Evolutionary conservation across 2,329 filamentous ascomycete species (phyloP), one percentile per base, ranked within the genome.

Genomic region (Lizonia empirigonia): DNA sequence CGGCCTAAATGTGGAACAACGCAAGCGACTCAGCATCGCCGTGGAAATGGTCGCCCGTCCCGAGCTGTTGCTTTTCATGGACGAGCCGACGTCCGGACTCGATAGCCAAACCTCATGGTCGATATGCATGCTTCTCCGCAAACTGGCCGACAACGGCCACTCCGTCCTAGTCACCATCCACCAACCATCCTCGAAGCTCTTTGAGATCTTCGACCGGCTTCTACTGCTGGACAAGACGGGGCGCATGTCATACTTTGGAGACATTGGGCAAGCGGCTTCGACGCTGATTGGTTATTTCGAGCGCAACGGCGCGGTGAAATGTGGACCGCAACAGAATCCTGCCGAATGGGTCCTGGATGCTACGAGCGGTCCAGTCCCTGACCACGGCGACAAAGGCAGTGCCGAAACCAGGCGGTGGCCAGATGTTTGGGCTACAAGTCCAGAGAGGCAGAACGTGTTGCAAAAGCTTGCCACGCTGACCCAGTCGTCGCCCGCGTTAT

Each of bases 1-100:
- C 77, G 33, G 33, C 19, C 19, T 35, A 6, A 35, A 19, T 15
- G 15, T 35, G 4, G 33, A 35, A 13, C 33, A 35, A 12, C 13
- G 16, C 6, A 35, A 20, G 18, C 33, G 33, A 6, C 15, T 35
- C 5, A 19, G n/a, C 6, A 16, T 35, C 18, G 33, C n/a, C 6
- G 33, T 35, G 8, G 33, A 35, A 15, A 7, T 35, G 6, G 33
- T 18, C 8, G 13, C 33, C 5, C 16, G 18, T 7, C 33, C 33
- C 5, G 4, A 35, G 15, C 33, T 35, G 7, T 13, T 35, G 7
- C 23, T 24, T 9, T 35, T 35, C 34, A 56, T 19, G 5, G 33
- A 35, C 15, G 33, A 35, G 19, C 33, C 33, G 5, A 35, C 33
- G n/a, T 16, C 2, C 7, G 33, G 33, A 5, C 16, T 35, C 7